These are phyloP conservation scores for Stachybotrys echinatus DNA, from an alignment of 2,329 filamentous ascomycete species.

Conservation along the genomic window DNA sequence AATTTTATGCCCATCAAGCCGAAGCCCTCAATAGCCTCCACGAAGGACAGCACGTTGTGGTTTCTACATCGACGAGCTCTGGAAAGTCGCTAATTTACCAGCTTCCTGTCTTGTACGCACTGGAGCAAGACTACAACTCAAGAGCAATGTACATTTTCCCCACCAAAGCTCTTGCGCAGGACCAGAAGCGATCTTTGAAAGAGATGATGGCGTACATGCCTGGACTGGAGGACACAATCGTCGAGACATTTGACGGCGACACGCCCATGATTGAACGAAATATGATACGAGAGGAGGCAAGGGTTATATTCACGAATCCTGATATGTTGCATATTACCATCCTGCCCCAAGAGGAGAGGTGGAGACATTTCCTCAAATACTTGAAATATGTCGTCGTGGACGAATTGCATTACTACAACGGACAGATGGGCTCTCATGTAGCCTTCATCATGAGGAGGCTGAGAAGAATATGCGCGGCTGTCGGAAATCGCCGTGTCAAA, in stretches of 20 bases:
- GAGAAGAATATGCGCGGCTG: slow-evolving; percentile 78
- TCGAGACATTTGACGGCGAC: slow-evolving; percentile 95
- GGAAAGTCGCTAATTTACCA: slow-evolving; percentile 99
- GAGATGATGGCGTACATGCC: slow-evolving; percentile 80
- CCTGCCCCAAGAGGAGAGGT: slow-evolving; percentile 82
- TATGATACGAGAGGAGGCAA: slow-evolving; percentile 76
- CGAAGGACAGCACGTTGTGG: slow-evolving; percentile 79
- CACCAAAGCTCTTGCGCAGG: slow-evolving; percentile 92
- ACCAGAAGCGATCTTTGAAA: slow-evolving; percentile 83
- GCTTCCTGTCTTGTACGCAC: slow-evolving; percentile 79
- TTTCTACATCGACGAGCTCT: slow-evolving; percentile 92
- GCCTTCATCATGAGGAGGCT: slow-evolving; percentile 91
- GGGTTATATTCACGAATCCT: slow-evolving; percentile 95
- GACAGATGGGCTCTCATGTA: slow-evolving; percentile 88
- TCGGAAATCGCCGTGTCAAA: slow-evolving; percentile 79
- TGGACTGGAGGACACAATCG: slow-evolving; percentile 66
- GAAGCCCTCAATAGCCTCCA: slow-evolving; percentile 88
- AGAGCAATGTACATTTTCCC: slow-evolving; percentile 98
- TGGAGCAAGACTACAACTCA: slow-evolving; percentile 71
- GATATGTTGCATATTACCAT: slow-evolving; percentile 97
- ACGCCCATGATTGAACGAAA: slow-evolving; percentile 78
- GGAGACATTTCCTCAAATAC: slow-evolving; percentile 84
- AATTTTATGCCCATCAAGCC: slow-evolving; percentile 86
- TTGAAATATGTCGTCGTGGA: slow-evolving; percentile 86
- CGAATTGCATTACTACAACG: slow-evolving; percentile 95